Conservation (phyloP, 2,329 filamentous ascomycete species). For the Trichoderma sp. region DNA sequence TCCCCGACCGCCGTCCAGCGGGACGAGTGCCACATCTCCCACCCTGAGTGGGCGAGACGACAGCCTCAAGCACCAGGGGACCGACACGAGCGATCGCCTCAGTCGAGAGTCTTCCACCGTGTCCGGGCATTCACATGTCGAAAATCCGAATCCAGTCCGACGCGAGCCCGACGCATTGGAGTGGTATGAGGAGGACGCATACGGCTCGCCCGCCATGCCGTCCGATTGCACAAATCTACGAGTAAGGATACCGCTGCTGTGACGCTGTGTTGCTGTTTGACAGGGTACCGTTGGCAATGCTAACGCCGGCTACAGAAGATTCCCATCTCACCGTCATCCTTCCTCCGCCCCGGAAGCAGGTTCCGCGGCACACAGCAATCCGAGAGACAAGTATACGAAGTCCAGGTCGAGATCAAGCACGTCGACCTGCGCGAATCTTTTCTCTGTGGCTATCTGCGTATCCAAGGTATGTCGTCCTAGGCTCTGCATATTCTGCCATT, state of each 20-base stretch:
- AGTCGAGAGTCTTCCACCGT: slow-evolving; percentile 33
- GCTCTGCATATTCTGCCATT: not conserved
- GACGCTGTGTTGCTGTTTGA: not conserved
- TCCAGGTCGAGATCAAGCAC: slow-evolving; percentile 95
- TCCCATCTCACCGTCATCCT: slow-evolving; percentile 81
- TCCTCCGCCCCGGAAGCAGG: slow-evolving; percentile 80
- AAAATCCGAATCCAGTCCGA: slow-evolving; percentile 30
- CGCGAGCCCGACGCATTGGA: slow-evolving; percentile 35
- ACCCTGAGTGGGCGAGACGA: slow-evolving; percentile 39
- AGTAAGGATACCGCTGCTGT: slow-evolving; percentile 36
- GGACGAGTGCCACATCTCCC: slow-evolving; percentile 42
- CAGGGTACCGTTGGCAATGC: not conserved
- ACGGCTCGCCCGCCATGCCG: slow-evolving; percentile 44
- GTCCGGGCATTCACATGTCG: slow-evolving; percentile 28
- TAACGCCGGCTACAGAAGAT: slow-evolving; percentile 56
- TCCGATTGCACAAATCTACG: slow-evolving; percentile 43
- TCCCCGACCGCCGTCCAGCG: slow-evolving; percentile 44
- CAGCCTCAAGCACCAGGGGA: slow-evolving; percentile 32
- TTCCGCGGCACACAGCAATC: slow-evolving; percentile 92
- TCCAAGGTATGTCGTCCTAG: slow-evolving; percentile 68
- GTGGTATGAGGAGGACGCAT: slow-evolving; percentile 37
- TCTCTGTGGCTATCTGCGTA: slow-evolving; percentile 90
- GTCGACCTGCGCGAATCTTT: slow-evolving; percentile 94
- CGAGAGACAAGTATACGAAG: slow-evolving; percentile 89
- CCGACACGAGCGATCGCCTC: slow-evolving; percentile 34